phyloP scores from a whole-genome alignment of 441 rosid species.

The Biscutella auriculata region DNA sequence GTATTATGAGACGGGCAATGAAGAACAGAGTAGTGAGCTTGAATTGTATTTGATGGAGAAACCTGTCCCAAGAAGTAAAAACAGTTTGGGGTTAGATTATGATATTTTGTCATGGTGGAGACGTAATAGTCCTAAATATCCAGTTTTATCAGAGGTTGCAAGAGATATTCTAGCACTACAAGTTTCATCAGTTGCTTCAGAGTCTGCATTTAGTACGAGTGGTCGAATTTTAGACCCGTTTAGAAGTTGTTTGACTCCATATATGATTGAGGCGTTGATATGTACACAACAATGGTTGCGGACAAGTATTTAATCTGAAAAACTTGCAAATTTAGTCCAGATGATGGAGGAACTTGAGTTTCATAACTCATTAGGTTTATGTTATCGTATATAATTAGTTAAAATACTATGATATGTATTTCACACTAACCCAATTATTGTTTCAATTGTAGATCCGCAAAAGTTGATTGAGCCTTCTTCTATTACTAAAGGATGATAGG shows the following conservation, averaged over 20 bases:
- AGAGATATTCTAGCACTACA: neutral
- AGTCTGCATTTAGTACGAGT: neutral
- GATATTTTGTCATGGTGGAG: neutral
- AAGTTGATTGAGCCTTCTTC: too few relatives aligned
- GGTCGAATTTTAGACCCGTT: neutral
- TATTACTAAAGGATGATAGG: too few relatives aligned
- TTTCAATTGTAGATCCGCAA: too few relatives aligned
- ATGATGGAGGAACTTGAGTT: too few relatives aligned
- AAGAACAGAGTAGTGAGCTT: neutral
- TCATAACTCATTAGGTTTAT: too few relatives aligned
- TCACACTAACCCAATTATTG: too few relatives aligned
- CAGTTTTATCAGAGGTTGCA: neutral
- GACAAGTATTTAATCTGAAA: too few relatives aligned
- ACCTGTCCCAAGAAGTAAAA: neutral
- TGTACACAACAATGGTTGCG: neutral
- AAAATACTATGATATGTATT: too few relatives aligned
- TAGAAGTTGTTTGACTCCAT: neutral
- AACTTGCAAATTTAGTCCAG: too few relatives aligned
- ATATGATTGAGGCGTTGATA: neutral
- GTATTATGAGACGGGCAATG: neutral
- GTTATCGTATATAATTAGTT: too few relatives aligned
- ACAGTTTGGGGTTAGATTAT: neutral
- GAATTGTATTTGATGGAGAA: neutral
- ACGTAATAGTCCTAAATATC: neutral
- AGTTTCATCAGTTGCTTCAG: neutral